Conservation (phyloP, 148 eudicot species). For the Silene latifolia region DNA sequence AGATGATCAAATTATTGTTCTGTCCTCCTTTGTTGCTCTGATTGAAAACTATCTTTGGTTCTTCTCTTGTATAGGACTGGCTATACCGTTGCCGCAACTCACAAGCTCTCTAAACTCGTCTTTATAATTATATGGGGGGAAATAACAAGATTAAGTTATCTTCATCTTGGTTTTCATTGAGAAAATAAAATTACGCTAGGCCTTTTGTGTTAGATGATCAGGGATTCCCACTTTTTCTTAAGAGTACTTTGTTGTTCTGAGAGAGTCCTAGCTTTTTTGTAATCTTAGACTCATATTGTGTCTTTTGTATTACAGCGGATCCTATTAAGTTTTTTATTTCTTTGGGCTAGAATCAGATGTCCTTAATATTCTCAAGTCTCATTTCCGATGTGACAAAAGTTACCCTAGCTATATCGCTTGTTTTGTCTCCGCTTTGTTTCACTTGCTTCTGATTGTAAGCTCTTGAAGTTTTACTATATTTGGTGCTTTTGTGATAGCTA, state of each 20-base stretch:
- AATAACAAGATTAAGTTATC: neutral
- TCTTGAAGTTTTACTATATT: too few relatives aligned
- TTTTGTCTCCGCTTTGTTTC: neutral
- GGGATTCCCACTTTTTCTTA: neutral
- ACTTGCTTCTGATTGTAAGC: neutral
- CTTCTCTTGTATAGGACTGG: constrained; percentile 39
- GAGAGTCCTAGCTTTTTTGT: neutral
- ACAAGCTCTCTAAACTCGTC: too few relatives aligned
- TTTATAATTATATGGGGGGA: too few relatives aligned
- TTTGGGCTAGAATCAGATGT: neutral
- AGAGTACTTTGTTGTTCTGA: neutral
- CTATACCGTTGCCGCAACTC: neutral
- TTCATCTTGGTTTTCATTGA: constrained; percentile 1
- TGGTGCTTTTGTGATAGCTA: too few relatives aligned
- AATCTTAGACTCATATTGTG: neutral
- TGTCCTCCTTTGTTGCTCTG: neutral
- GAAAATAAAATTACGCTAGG: neutral
- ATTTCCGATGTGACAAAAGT: neutral
- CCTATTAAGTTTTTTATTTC: neutral
- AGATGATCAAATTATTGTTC: neutral
- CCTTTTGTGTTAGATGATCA: neutral
- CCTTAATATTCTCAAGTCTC: neutral
- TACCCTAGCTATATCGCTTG: neutral
- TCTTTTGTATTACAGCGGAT: neutral
- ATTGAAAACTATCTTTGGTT: constrained; percentile 27